Conservation (phyloP, 345 rosid species). For the Populus euphratica region DNA sequence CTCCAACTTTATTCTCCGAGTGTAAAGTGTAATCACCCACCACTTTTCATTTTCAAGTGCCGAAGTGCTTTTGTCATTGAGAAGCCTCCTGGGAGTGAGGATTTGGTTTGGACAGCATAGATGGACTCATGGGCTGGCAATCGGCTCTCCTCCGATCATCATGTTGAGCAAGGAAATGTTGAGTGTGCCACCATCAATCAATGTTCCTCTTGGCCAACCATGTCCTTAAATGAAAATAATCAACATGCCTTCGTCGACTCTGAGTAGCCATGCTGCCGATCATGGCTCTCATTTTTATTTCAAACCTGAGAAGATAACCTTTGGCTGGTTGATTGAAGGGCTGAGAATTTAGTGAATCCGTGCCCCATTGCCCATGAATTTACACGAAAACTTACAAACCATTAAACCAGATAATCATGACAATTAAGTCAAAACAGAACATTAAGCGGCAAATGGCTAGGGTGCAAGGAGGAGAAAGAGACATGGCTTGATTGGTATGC, state of each 20-base stretch:
- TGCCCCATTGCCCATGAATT: background rate
- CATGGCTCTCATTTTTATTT: background rate
- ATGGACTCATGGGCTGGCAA: constrained; percentile 12
- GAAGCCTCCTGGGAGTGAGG: constrained; percentile 33
- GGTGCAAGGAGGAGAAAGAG: background rate
- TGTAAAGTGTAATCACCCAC: constrained; percentile 13
- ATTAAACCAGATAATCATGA: background rate
- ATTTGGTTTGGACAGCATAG: constrained; percentile 11
- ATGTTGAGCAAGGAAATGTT: constrained; percentile 11
- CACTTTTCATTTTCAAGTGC: constrained; percentile 20
- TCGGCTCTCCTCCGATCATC: constrained; percentile 4
- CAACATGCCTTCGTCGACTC: background rate
- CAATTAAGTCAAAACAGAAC: background rate
- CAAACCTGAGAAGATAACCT: background rate
- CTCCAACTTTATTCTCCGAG: background rate
- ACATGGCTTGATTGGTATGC: constrained; percentile 3
- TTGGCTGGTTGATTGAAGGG: background rate
- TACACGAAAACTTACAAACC: background rate
- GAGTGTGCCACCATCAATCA: constrained; percentile 24
- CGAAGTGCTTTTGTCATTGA: constrained; percentile 30
- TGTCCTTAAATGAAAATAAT: background rate
- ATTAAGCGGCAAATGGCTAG: background rate
- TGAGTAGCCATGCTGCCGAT: background rate
- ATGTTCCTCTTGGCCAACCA: constrained; percentile 10
- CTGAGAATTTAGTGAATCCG: background rate